A percentile compares a stretch with the other conserved stretches of the same genome.
Conservation (phyloP, 495 filamentous ascomycete species). For the Aspergillus heteromorphus region DNA sequence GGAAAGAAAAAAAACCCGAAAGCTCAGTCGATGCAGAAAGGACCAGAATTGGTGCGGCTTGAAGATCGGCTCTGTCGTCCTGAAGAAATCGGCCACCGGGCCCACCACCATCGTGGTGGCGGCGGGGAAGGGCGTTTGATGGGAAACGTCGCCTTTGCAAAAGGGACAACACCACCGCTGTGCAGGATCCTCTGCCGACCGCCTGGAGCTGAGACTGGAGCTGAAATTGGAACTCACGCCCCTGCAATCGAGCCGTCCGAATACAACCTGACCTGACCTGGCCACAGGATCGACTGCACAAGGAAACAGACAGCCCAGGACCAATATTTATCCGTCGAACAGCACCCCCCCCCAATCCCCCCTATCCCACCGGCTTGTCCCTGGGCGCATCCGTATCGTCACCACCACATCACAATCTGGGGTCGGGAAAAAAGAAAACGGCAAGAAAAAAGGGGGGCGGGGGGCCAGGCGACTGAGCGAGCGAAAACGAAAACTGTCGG, state of each 20-base stretch:
- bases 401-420: not conserved
- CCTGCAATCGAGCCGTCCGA: not conserved
- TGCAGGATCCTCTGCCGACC: not conserved
- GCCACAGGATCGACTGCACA: not conserved
- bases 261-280: not conserved
- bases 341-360: not conserved
- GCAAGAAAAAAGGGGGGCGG: too few species aligned
- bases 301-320: not conserved
- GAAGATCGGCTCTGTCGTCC: constrained; percentile 12
- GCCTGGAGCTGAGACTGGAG: not conserved
- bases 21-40: not conserved
- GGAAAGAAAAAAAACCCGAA: constrained; percentile 1
- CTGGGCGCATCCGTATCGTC: not conserved
- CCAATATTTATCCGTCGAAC: not conserved
- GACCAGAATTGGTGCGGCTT: constrained; percentile 11
- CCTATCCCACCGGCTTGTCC: not conserved
- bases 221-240: too few species aligned
- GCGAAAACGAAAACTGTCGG: constrained; percentile 22
- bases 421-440: not conserved
- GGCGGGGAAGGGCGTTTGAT: too few species aligned
- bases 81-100: constrained; percentile 3
- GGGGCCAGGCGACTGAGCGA: not conserved
- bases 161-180: not conserved
- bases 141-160: too few species aligned
- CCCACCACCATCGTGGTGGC: too few species aligned